Evolutionary conservation across 306 rosid species (phyloP), one percentile per base, ranked within the genome.

Genomic region (Amphicarpaea edgeworthii): DNA sequence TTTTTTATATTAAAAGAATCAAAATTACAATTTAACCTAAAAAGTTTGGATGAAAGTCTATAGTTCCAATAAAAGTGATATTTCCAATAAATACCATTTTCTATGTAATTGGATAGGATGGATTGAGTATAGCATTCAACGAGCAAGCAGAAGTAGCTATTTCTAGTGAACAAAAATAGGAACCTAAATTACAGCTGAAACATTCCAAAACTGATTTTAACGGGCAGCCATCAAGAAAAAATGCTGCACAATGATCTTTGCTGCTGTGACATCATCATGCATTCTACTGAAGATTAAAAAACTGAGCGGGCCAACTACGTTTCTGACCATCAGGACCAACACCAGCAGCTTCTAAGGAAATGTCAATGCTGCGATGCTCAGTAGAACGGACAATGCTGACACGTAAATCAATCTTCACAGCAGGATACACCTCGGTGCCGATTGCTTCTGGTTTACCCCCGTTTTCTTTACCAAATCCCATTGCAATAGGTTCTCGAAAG

Each of bases 291-390:
- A 90, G 75, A 61, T 78, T 78, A 79, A 92, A 88, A 24, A 87
- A 78, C 57, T 92, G 97, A 37, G 86, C 86, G 6, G 97, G 97
- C 91, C 90, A 88, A 79, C 79, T 77, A 23, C 69, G 83, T 77
- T 64, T 92, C 67, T 67, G 83, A 66, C 91, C 91, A 69, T 86
- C 87, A 24, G 76, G n/a, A 20, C 81, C 86, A 61, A 90, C 78
- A 20, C 91, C 96, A 15, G 71, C 20, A 46, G 87, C 85, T 88
- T 95, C 99, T 23, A 95, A 70, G 70, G 99, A 92, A 79, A 95
- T 92, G 85, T 95, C 99, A 42, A 95, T 86, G 86, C 88, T 89
- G 65, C 97, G 96, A 80, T 92, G 99, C 77, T 90, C 91, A 0
- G 86, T 70, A 7, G 97, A 90, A 12, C 96, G 96, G 6, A 70